These are phyloP conservation scores for Anisodus acutangulus DNA, from an alignment of 257 asterid genomes.

Conservation along the genomic window DNA sequence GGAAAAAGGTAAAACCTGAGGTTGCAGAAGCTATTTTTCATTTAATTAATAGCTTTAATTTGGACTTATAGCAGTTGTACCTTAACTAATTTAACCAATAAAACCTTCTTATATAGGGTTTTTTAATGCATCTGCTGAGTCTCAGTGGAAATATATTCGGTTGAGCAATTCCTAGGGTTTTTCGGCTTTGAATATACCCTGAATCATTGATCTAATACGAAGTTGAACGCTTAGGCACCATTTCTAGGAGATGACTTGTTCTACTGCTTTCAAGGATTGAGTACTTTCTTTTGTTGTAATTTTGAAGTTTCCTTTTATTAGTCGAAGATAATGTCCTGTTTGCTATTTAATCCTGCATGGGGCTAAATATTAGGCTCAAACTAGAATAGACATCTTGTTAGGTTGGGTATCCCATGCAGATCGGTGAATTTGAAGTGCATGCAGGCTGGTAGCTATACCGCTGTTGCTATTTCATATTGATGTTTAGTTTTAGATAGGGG, in stretches of 20 bases:
- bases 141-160: neutral
- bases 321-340: neutral
- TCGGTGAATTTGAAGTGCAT: conserved; percentile 11
- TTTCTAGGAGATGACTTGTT: neutral
- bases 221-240: too few species aligned
- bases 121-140: neutral
- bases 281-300: neutral
- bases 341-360: neutral
- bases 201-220: too few species aligned
- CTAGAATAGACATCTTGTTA: neutral
- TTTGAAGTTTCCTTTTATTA: neutral
- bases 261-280: neutral
- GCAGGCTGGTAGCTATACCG: neutral
- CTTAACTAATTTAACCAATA: too few species aligned
- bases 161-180: neutral
- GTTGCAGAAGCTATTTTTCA: too few species aligned
- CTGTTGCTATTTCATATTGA: too few species aligned
- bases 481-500: too few species aligned
- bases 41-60: too few species aligned
- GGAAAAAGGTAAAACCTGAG: neutral
- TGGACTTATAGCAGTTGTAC: too few species aligned
- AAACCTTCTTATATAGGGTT: neutral
- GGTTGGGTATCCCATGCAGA: neutral
- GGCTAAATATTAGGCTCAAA: neutral
- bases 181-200: neutral